A percentile compares a stretch with the other conserved stretches of the same genome.
phyloP scores from a whole-genome alignment of 2,329 filamentous ascomycete species.

The Curvularia sp. region DNA sequence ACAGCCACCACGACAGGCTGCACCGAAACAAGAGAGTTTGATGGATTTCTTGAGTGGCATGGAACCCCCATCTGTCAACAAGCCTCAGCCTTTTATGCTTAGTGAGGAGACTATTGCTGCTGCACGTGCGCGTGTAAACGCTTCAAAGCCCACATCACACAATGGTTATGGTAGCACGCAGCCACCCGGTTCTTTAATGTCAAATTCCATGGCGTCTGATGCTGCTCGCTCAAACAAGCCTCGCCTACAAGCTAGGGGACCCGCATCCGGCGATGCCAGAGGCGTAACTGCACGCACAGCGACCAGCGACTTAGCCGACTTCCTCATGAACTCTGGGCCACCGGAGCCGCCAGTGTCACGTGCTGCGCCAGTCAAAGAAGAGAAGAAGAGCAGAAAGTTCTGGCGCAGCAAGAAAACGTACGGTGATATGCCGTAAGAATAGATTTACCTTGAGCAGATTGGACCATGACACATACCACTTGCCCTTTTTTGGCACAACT shows the following conservation, averaged over 20 bases:
- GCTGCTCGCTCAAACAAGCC: conserved; percentile 39
- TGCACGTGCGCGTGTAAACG: conserved; percentile 39
- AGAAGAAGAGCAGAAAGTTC: conserved; percentile 45
- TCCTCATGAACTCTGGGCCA: conserved; percentile 53
- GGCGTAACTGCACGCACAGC: conserved; percentile 32
- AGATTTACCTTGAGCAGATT: background rate
- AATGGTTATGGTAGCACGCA: conserved; percentile 16
- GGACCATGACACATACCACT: background rate
- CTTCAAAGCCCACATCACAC: conserved; percentile 27
- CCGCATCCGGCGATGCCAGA: conserved; percentile 30
- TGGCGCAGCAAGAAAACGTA: conserved; percentile 45
- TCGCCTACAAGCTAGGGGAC: conserved; percentile 37
- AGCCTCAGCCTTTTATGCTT: conserved; percentile 46
- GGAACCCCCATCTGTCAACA: conserved; percentile 62
- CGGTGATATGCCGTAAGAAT: conserved; percentile 25
- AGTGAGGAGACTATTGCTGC: conserved; percentile 44
- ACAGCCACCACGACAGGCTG: conserved; percentile 17
- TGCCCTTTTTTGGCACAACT: background rate
- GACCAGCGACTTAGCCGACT: conserved; percentile 55
- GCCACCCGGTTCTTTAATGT: conserved; percentile 21
- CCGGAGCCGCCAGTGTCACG: conserved; percentile 32
- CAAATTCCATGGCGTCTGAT: conserved; percentile 26
- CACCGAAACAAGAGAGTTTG: conserved; percentile 62
- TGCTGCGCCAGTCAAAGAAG: conserved; percentile 28
- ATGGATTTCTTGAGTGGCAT: conserved; percentile 76